Evolutionary conservation across 495 filamentous ascomycete genomes (phyloP).

Genomic region (Annulohypoxylon moriforme): DNA sequence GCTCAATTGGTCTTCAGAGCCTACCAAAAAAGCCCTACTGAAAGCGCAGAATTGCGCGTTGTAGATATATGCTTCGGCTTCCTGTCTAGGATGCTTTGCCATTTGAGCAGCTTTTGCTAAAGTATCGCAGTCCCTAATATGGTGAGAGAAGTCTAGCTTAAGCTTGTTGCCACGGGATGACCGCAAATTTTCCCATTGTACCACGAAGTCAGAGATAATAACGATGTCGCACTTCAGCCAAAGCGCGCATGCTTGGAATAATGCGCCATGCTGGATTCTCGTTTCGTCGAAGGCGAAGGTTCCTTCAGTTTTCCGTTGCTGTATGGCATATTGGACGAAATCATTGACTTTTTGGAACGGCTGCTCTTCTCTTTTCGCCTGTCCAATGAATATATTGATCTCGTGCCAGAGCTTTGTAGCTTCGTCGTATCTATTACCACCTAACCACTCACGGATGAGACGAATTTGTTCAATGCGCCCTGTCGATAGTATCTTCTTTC

Average conservation of each 20-base stretch:
- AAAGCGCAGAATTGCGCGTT: conserved; percentile 47
- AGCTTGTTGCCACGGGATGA: conserved; percentile 14
- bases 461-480: conserved; percentile 39
- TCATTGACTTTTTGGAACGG: conserved; percentile 67
- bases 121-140: conserved; percentile 51
- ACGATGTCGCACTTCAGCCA: conserved; percentile 66
- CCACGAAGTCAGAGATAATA: conserved; percentile 66
- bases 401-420: conserved; percentile 54
- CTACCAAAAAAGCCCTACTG: conserved; percentile 12
- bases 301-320: conserved; percentile 50
- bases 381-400: conserved; percentile 56
- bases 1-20: neutral
- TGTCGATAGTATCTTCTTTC: conserved; percentile 6
- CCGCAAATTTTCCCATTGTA: conserved; percentile 37
- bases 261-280: conserved; percentile 60
- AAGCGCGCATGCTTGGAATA: conserved; percentile 62
- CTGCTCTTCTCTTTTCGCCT: conserved; percentile 67
- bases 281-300: conserved; percentile 59
- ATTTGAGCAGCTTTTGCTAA: conserved; percentile 45
- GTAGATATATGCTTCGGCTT: conserved; percentile 53
- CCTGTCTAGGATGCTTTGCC: conserved; percentile 40
- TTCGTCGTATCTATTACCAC: conserved; percentile 51
- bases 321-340: conserved; percentile 62
- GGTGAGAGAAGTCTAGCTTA: conserved; percentile 53
- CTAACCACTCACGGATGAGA: conserved; percentile 43